Percentiles rank a stretch among this genome's conserved stretches.
Conservation (phyloP, 768 basidiomycete species). For the Melanogaster broomeanus region DNA sequence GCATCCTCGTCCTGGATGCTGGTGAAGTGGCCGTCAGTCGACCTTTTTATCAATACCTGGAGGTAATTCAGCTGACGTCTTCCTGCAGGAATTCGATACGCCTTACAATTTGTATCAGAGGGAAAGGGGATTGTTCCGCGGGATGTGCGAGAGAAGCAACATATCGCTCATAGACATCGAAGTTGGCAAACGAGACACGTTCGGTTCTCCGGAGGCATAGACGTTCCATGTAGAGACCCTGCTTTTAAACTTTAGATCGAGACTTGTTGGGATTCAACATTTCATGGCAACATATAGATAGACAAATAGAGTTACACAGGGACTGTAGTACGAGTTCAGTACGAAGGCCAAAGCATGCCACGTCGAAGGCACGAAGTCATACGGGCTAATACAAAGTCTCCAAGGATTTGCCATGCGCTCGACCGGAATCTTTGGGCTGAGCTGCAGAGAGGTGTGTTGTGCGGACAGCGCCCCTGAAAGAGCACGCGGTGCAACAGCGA, state of each 20-base stretch:
- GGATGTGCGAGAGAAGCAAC: constrained; percentile 57
- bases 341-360: too few relatives aligned
- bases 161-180: constrained; percentile 50
- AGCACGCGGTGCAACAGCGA: constrained; percentile 63
- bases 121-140: constrained; percentile 55
- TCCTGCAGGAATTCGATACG: constrained; percentile 56
- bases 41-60: neutral
- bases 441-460: too few relatives aligned
- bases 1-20: constrained; percentile 67
- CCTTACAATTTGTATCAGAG: constrained; percentile 51
- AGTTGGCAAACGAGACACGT: neutral
- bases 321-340: too few relatives aligned
- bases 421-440: too few relatives aligned
- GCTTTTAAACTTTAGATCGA: neutral
- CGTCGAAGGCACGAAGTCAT: too few relatives aligned
- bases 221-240: neutral
- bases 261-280: neutral
- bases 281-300: neutral
- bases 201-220: neutral
- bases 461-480: constrained; percentile 77
- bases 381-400: too few relatives aligned
- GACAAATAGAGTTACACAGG: too few relatives aligned
- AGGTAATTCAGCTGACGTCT: neutral
- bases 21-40: constrained; percentile 54
- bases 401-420: too few relatives aligned